Conservation (phyloP, 2,329 filamentous ascomycete genomes). For the Claviceps sp. region DNA sequence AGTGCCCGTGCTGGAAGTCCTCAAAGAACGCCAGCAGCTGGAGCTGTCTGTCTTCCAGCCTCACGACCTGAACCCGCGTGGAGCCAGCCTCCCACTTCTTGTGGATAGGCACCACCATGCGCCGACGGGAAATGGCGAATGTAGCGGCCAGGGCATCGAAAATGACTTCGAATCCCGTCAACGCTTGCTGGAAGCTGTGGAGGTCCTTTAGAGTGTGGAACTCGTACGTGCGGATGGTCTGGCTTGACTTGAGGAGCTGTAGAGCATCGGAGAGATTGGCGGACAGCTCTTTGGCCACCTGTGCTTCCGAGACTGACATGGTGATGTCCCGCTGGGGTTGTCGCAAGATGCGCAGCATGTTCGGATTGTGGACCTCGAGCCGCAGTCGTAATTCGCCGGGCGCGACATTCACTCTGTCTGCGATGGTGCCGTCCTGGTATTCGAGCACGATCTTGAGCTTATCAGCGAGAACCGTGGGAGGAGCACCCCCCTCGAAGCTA, state of each 20-base stretch:
- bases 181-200: constrained; percentile 63
- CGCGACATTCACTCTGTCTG: constrained; percentile 70
- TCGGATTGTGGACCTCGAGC: constrained; percentile 47
- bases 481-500: constrained; percentile 42
- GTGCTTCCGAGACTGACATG: constrained; percentile 57
- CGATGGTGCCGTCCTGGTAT: constrained; percentile 62
- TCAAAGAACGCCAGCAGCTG: constrained; percentile 81
- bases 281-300: constrained; percentile 46
- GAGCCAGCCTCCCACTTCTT: constrained; percentile 85
- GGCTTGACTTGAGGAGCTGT: constrained; percentile 39
- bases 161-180: constrained; percentile 68
- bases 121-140: constrained; percentile 69
- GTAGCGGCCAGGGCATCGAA: constrained; percentile 60
- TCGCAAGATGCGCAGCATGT: constrained; percentile 53
- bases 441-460: constrained; percentile 62
- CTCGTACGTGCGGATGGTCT: constrained; percentile 58
- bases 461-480: constrained; percentile 62
- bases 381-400: constrained; percentile 59
- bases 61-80: constrained; percentile 67
- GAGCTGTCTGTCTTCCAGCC: constrained; percentile 54
- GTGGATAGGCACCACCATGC: constrained; percentile 85
- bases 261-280: constrained; percentile 52
- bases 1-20: constrained; percentile 73
- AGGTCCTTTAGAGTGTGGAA: constrained; percentile 56
- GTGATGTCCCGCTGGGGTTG: constrained; percentile 67